These are phyloP conservation scores for Yamadazyma ubonensis DNA, from an alignment of 805 yeast genomes.

Conservation along the genomic window DNA sequence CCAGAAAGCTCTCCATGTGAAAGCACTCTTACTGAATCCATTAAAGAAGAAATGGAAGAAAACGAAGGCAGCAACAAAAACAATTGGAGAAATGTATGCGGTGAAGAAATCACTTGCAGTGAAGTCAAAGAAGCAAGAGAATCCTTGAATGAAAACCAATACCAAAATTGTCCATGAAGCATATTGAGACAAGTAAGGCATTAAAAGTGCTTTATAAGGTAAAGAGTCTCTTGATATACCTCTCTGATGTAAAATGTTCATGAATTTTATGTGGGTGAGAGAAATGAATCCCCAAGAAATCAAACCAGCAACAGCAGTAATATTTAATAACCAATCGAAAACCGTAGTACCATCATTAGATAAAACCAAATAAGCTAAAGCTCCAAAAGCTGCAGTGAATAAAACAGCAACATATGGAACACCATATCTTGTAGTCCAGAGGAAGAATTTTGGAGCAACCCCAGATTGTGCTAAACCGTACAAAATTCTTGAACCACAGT, in stretches of 20 bases:
- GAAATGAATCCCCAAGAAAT: slow-evolving; percentile 71
- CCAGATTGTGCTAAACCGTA: slow-evolving; percentile 62
- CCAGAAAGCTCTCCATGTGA: slow-evolving; percentile 38
- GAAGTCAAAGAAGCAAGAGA: slow-evolving; percentile 56
- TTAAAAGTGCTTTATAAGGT: slow-evolving; percentile 71
- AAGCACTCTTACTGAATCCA: slow-evolving; percentile 32
- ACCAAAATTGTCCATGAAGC: slow-evolving; percentile 53
- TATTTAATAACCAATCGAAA: slow-evolving; percentile 71
- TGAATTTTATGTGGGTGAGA: slow-evolving; percentile 65
- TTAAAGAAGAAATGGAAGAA: slow-evolving; percentile 54
- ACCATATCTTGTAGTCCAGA: slow-evolving; percentile 51
- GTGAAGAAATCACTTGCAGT: slow-evolving; percentile 61
- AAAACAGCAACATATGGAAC: slow-evolving; percentile 61
- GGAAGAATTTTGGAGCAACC: slow-evolving; percentile 55
- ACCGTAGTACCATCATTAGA: slow-evolving; percentile 55
- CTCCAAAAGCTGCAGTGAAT: slow-evolving; percentile 59
- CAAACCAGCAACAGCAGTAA: slow-evolving; percentile 75
- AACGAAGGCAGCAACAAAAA: slow-evolving; percentile 56
- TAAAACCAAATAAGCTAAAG: slow-evolving; percentile 58
- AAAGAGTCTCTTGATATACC: slow-evolving; percentile 65
- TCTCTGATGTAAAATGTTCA: slow-evolving; percentile 59
- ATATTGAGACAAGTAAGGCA: slow-evolving; percentile 69
- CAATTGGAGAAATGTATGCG: slow-evolving; percentile 66
- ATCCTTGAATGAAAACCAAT: slow-evolving; percentile 73
- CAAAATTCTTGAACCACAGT: slow-evolving; percentile 67